Evolutionary conservation across 1,284 basidiomycete species (phyloP), one percentile per base, ranked within the genome.

Genomic region (Papiliotrema fonsecae): DNA sequence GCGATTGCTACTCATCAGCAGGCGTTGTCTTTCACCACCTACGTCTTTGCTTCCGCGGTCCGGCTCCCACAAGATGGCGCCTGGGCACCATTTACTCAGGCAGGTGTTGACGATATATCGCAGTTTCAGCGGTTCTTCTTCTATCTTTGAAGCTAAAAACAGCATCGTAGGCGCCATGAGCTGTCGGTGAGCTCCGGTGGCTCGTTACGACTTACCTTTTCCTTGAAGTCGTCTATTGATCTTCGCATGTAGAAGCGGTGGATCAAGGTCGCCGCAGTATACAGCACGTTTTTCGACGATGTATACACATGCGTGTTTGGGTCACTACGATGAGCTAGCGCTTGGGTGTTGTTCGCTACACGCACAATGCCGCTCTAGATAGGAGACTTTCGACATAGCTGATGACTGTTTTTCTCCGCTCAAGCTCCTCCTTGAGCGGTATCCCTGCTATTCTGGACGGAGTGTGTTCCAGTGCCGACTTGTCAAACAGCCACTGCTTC

Each of bases 231-330:
- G 61, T 85, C 81, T 78, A 91, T 79, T n/a, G 89, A 83, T 63
- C 82, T 84, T 46, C 92, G 81, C 89, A 96, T 92, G 75, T 88
- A 96, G 74, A 96, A 96, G 13, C 92, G 82, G 72, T 96, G 92
- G 55, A 94, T 86, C 80, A 89, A 89, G 4, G 86, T 87, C 25
- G 88, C 86, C 16, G 88, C 89, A 25, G 86, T 86, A 54, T 84
- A 85, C 75, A 91, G 79, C 9, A 64, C 55, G 7, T 35, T 62
- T 62, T 46, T 65, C 57, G 10, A 44, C 54, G 10, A 38, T 9
- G 6, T 21, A 19, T 47, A 37, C 32, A 55, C 56, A 3, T 48
- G 37, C 28, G 62, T 58, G 7, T 52, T 40, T 14, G 18, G 24
- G 19, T 22, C 40, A 19, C 34, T 38, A 25, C 40, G n/a, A 42